Evolutionary conservation across 1,284 basidiomycete genomes (phyloP).

Genomic region (Xerocomus minutiporus): DNA sequence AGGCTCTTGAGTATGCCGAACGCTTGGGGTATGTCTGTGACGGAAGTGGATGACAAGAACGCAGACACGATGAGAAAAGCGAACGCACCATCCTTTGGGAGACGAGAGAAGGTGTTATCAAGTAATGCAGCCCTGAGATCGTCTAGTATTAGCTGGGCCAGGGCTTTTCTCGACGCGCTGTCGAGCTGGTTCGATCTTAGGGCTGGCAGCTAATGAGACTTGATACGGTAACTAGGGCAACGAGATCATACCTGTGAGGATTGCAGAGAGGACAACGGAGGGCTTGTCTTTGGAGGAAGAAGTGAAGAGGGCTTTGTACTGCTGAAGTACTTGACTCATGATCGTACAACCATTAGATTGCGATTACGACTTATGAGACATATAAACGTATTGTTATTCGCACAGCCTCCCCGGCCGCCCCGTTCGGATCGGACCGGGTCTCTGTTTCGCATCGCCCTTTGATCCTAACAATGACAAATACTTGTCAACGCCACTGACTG

Average conservation of each 20-base stretch:
- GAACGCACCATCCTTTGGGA: constrained; percentile 49
- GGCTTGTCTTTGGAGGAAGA: constrained; percentile 7
- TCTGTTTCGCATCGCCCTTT: constrained; percentile 20
- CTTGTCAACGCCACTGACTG: constrained; percentile 1
- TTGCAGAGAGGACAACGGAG: constrained; percentile 9
- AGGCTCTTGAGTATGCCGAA: constrained; percentile 72
- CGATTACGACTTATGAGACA: background rate
- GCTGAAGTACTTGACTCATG: constrained; percentile 19
- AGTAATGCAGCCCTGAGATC: constrained; percentile 48
- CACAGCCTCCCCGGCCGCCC: constrained; percentile 17
- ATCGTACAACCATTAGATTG: background rate
- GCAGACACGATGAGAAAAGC: constrained; percentile 10
- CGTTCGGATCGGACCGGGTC: constrained; percentile 5
- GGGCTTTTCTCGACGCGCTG: constrained; percentile 40
- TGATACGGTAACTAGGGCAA: constrained; percentile 7
- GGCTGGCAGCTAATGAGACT: constrained; percentile 12
- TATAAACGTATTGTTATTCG: background rate
- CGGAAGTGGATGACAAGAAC: background rate
- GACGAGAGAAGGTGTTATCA: constrained; percentile 38
- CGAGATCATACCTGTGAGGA: constrained; percentile 13
- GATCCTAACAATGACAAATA: constrained; percentile 27
- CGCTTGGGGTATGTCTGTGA: constrained; percentile 56
- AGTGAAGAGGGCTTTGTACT: constrained; percentile 19
- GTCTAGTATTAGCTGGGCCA: constrained; percentile 53
- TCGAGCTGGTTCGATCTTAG: constrained; percentile 25